These are phyloP conservation scores for Bacterosira constricta DNA, from an alignment of 108 stramenopile genomes.

Conservation along the genomic window DNA sequence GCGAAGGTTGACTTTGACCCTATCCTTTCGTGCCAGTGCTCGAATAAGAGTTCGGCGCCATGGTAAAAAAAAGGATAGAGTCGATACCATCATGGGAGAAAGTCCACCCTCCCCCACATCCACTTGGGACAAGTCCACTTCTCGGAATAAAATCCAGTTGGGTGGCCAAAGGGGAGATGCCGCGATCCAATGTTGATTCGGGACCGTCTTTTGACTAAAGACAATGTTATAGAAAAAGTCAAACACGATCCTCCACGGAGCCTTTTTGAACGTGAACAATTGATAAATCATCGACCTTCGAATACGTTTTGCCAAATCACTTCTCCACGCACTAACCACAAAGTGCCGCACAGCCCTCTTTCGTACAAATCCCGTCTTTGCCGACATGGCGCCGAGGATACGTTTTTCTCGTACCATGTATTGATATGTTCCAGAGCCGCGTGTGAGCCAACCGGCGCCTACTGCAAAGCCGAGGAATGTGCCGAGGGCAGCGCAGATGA, in stretches of 20 bases:
- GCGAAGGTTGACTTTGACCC: neutral
- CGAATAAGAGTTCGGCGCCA: slow-evolving; percentile 26
- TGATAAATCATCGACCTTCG: slow-evolving; percentile 39
- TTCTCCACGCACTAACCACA: slow-evolving; percentile 51
- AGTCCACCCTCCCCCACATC: slow-evolving; percentile 8
- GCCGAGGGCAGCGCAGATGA: slow-evolving; percentile 55
- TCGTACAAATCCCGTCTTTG: neutral
- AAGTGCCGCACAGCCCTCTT: slow-evolving; percentile 7
- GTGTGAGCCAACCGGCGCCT: slow-evolving; percentile 63
- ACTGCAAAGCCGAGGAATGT: slow-evolving; percentile 63
- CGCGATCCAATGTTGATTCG: neutral
- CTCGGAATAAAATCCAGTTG: slow-evolving; percentile 27
- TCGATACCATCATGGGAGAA: slow-evolving; percentile 18
- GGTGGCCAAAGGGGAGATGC: slow-evolving; percentile 34
- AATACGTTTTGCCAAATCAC: slow-evolving; percentile 49
- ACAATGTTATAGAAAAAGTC: neutral
- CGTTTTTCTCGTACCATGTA: neutral
- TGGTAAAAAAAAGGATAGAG: slow-evolving; percentile 34
- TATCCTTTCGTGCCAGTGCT: slow-evolving; percentile 10
- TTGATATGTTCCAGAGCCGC: slow-evolving; percentile 33
- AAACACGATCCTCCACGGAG: slow-evolving; percentile 5
- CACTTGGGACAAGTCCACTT: slow-evolving; percentile 22
- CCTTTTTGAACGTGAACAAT: slow-evolving; percentile 10
- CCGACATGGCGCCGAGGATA: neutral
- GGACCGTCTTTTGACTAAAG: too few relatives aligned